phyloP scores from a whole-genome alignment of 352 stramenopile genomes.

The Phytophthora syringae region DNA sequence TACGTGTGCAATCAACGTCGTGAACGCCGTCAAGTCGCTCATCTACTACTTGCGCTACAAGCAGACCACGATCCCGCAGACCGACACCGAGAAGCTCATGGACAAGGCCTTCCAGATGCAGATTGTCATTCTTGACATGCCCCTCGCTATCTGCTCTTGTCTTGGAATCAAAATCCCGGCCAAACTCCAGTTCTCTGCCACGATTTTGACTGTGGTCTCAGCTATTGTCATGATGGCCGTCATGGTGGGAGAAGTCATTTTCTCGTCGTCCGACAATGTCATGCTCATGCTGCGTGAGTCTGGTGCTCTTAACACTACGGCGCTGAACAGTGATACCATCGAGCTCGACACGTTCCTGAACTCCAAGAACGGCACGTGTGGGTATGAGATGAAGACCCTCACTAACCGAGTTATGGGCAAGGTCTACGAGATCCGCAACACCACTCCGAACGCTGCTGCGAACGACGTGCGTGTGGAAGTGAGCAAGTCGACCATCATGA shows the following conservation, averaged over 20 bases:
- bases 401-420: constrained; percentile 42
- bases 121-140: constrained; percentile 34
- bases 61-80: constrained; percentile 17
- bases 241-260: constrained; percentile 30
- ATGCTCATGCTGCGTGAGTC: constrained; percentile 39
- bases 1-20: constrained; percentile 27
- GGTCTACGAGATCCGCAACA: constrained; percentile 36
- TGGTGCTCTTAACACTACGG: constrained; percentile 23
- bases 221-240: constrained; percentile 40
- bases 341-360: constrained; percentile 28
- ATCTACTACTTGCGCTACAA: constrained; percentile 38
- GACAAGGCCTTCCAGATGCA: constrained; percentile 33
- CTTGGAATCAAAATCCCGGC: constrained; percentile 18
- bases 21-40: constrained; percentile 33
- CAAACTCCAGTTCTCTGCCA: constrained; percentile 28
- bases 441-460: constrained; percentile 18
- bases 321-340: neutral
- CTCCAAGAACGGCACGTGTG: constrained; percentile 35
- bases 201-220: constrained; percentile 21
- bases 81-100: constrained; percentile 29
- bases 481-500: constrained; percentile 33
- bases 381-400: constrained; percentile 34
- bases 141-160: constrained; percentile 24
- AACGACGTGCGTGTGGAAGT: constrained; percentile 32
- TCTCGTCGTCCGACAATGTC: constrained; percentile 25